Evolutionary conservation across 306 rosid species (phyloP), one percentile per base, ranked within the genome.

Genomic region (Hippophae tibetana): DNA sequence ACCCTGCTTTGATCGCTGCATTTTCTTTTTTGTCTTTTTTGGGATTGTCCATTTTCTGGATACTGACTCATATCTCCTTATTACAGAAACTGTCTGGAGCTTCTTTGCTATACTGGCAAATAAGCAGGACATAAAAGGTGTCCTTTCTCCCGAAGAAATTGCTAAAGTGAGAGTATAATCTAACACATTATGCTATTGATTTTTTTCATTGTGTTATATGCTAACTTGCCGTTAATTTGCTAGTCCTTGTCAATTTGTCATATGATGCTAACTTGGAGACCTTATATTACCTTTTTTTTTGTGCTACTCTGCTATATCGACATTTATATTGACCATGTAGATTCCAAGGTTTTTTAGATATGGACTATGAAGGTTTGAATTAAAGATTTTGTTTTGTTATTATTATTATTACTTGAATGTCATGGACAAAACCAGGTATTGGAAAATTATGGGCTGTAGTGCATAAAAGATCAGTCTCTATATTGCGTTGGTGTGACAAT

Each of bases 101-200:
- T 43, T 86, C 95, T 12, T 79, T 90, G 62, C 74, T 90, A 84
- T 90, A 69, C 82, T 90, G 9, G 95, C 97, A 60, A 90, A 90
- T 73, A 90, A 90, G 81, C 97, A 90, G 66, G 97, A 90, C 65
- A 90, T 86, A 13, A 82, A 84, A 75, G 95, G 97, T 27, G 85
- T 85, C 58, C 85, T 89, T 66, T 43, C 79, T 12, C 97, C 93
- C 0, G 77, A 76, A 43, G 95, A 89, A 61, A 84, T 89, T 74
- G 86, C 90, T 12, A 78, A 80, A 68, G 95, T 84, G 74, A 71
- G 81, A 54, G 57, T 23, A 44, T 65, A 31, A 2, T 7, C n/a
- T 3, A 45, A 44, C 7, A 13, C 23, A 1, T 46, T 8, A 31
- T 6, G 9, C 2, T n/a, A 43, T 2, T 11, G 13, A 6, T 6